These are phyloP conservation scores for Penicillium polonicum DNA, from an alignment of 2,329 filamentous ascomycete genomes.

Conservation along the genomic window DNA sequence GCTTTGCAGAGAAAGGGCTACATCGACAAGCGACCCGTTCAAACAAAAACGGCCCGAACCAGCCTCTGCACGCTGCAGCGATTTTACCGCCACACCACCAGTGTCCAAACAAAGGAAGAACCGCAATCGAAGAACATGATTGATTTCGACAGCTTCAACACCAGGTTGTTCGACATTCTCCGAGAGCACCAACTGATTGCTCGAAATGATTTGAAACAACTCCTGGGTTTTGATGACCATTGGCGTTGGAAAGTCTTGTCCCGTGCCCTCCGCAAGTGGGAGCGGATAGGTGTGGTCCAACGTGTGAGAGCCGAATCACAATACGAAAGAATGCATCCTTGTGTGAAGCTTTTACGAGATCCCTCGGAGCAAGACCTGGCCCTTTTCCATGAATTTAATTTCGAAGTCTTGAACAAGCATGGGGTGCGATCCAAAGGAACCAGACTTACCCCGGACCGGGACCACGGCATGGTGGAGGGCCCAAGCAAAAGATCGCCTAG, in stretches of 20 bases:
- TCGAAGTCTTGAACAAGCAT: conserved; percentile 27
- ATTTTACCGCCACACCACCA: conserved; percentile 37
- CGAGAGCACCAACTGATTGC: conserved; percentile 53
- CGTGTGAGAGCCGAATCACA: conserved; percentile 46
- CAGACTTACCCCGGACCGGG: conserved; percentile 13
- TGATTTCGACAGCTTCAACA: conserved; percentile 52
- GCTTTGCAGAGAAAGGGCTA: conserved; percentile 58
- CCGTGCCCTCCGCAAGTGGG: conserved; percentile 46
- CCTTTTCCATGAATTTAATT: conserved; percentile 41
- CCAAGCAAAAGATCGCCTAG: conserved; percentile 4
- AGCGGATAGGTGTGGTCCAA: conserved; percentile 47
- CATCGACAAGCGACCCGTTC: conserved; percentile 56
- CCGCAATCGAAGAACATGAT: conserved; percentile 33
- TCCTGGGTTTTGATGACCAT: conserved; percentile 42
- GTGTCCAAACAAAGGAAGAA: conserved; percentile 13
- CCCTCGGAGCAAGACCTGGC: conserved; percentile 41
- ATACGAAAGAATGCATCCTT: conserved; percentile 43
- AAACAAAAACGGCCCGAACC: conserved; percentile 52
- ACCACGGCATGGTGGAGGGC: conserved; percentile 30
- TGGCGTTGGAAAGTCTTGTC: conserved; percentile 45
- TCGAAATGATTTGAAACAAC: conserved; percentile 52
- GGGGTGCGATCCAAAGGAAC: conserved; percentile 18
- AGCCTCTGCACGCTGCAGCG: conserved; percentile 57
- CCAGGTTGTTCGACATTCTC: conserved; percentile 50
- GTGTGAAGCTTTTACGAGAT: conserved; percentile 45